These are phyloP conservation scores for Staphylotrichum longicolle DNA, from an alignment of 495 filamentous ascomycete genomes.

Conservation along the genomic window DNA sequence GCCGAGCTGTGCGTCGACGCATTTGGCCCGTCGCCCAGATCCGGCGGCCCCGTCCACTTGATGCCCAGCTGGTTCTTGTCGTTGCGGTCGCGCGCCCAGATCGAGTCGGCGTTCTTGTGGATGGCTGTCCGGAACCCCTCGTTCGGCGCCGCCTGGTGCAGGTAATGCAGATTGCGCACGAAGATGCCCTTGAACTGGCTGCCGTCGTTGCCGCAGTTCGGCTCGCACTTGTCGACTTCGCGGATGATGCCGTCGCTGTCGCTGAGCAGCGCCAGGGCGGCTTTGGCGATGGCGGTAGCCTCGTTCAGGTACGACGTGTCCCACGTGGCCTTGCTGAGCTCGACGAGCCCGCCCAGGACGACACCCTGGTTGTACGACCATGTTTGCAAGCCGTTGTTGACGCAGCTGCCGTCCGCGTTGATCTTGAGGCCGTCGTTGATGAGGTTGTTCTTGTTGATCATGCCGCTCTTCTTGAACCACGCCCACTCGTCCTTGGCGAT, in stretches of 20 bases:
- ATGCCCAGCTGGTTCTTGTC: slow-evolving; percentile 52
- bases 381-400: slow-evolving; percentile 61
- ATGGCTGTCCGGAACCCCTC: slow-evolving; percentile 55
- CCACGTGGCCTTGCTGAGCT: slow-evolving; percentile 57
- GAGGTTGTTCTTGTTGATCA: slow-evolving; percentile 63
- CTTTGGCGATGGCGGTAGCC: slow-evolving; percentile 64
- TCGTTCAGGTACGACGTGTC: slow-evolving; percentile 52
- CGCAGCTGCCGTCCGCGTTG: slow-evolving; percentile 48
- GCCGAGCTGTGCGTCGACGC: slow-evolving; percentile 61
- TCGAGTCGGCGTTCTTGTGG: slow-evolving; percentile 59
- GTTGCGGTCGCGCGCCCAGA: slow-evolving; percentile 63
- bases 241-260: slow-evolving; percentile 61
- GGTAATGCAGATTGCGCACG: slow-evolving; percentile 62
- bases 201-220: slow-evolving; percentile 58
- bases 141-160: slow-evolving; percentile 55
- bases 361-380: slow-evolving; percentile 85
- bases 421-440: slow-evolving; percentile 68
- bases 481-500: slow-evolving; percentile 60
- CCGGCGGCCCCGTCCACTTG: slow-evolving; percentile 59
- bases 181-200: slow-evolving; percentile 80
- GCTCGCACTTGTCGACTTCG: slow-evolving; percentile 59
- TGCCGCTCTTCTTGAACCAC: slow-evolving; percentile 64
- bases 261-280: slow-evolving; percentile 56
- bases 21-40: slow-evolving; percentile 44
- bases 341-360: slow-evolving; percentile 68